These are phyloP conservation scores for Gloeophyllum trabeum DNA, from an alignment of 768 basidiomycete species.

Conservation along the genomic window DNA sequence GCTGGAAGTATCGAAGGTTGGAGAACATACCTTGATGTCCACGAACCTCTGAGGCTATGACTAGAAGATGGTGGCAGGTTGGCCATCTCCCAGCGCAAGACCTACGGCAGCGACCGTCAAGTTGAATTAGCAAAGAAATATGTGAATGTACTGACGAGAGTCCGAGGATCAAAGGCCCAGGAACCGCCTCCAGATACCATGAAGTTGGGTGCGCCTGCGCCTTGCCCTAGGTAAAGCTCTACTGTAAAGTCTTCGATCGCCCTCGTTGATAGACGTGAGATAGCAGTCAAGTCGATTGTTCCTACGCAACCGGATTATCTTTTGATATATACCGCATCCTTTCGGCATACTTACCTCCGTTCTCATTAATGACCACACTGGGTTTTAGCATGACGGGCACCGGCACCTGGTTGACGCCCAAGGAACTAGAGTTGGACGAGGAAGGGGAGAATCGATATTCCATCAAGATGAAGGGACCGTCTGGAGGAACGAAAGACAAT, in stretches of 20 bases:
- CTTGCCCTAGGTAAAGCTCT: constrained; percentile 67
- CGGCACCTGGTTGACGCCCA: constrained; percentile 17
- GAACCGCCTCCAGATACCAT: constrained; percentile 55
- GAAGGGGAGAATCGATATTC: constrained; percentile 65
- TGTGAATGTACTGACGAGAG: constrained; percentile 29
- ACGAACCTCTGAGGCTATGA: constrained; percentile 72
- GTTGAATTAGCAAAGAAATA: too few species aligned
- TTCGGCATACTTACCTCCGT: constrained; percentile 29
- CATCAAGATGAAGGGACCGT: constrained; percentile 76
- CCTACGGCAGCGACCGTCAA: constrained; percentile 25
- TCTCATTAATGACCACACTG: constrained; percentile 21
- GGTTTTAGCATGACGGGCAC: constrained; percentile 23
- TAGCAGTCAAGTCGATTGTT: not conserved
- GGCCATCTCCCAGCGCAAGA: constrained; percentile 71
- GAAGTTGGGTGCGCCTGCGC: constrained; percentile 64
- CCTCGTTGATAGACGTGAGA: constrained; percentile 21
- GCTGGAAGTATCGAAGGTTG: too few species aligned
- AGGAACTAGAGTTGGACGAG: constrained; percentile 19
- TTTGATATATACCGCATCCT: too few species aligned
- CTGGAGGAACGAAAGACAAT: constrained; percentile 89
- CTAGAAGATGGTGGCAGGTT: constrained; percentile 51
- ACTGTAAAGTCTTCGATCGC: constrained; percentile 63
- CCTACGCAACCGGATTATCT: too few species aligned
- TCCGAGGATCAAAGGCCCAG: constrained; percentile 73
- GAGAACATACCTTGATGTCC: constrained; percentile 45